phyloP scores from a whole-genome alignment of 139 green algal genomes.

The Ettlia oleoabundans region DNA sequence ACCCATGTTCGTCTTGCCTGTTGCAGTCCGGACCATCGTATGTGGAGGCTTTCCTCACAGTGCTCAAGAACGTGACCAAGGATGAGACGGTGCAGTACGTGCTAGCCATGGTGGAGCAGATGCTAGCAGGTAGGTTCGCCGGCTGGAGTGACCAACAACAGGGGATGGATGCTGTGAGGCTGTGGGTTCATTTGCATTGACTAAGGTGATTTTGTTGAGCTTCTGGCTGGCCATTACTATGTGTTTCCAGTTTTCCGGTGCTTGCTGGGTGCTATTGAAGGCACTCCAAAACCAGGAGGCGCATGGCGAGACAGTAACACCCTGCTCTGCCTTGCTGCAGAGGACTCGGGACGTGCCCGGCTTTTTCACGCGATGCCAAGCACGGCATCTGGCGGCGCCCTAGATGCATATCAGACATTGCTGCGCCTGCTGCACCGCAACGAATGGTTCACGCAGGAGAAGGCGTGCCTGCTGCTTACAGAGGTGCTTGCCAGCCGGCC shows the following conservation, averaged over 20 bases:
- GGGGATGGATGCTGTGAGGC: background rate
- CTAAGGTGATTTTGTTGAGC: too few relatives aligned
- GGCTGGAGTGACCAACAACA: background rate
- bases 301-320: too few relatives aligned
- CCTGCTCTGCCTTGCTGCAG: constrained; percentile 27
- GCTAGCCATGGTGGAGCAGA: constrained; percentile 84
- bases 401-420: constrained; percentile 77
- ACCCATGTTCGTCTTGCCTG: too few relatives aligned
- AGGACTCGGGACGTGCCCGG: constrained; percentile 50
- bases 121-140: constrained; percentile 64
- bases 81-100: constrained; percentile 94
- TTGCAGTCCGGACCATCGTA: constrained; percentile 74
- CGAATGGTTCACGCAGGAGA: constrained; percentile 94
- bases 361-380: constrained; percentile 67
- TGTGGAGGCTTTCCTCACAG: constrained; percentile 81
- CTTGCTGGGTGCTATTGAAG: too few relatives aligned
- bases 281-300: too few relatives aligned
- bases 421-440: constrained; percentile 83
- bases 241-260: too few relatives aligned
- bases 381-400: background rate
- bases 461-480: constrained; percentile 76
- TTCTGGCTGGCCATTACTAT: too few relatives aligned
- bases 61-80: constrained; percentile 89
- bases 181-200: too few relatives aligned
- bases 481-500: constrained; percentile 70